Evolutionary conservation across 768 basidiomycete species (phyloP), one percentile per base, ranked within the genome.

Genomic region (Gloeopeniophorella convolvens): DNA sequence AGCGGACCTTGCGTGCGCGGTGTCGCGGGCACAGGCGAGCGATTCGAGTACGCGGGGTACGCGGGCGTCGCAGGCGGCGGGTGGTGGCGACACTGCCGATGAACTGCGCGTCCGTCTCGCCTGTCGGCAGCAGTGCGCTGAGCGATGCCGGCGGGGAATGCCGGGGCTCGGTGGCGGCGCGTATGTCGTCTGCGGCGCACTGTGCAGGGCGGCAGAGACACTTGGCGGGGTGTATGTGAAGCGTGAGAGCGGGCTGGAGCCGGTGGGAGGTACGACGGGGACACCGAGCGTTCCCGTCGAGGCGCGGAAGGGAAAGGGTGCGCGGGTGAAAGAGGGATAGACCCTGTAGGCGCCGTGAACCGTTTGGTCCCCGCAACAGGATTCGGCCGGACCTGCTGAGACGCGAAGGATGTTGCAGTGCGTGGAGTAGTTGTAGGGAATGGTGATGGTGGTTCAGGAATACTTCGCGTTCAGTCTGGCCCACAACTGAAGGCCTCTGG

Each of bases 391-490:
- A 60, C 35, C 27, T 41, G 62, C 52, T 20, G 63, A 45, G 46
- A 66, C 30, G 54, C 51, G 21, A 60, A 54, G 24, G 34, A 59
- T 34, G 42, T 54, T 39, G 58, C 32, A 16, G 50, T 42, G 28
- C 39, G 55, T 13, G 55, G 55, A 15, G 53, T 52, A 9, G 37
- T n/a, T 11, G 45, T 16, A 1, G 87, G 89, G 65, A 90, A 91
- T 0, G 89, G 89, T 0, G 89, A 87, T 2, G 87, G 74, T 9
- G 87, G 89, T 49, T 86, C 83, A 0, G 86, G 87, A 88, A 72
- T 7, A 72, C 77, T 60, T 78, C 56, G 66, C 62, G 60, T 1
- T 60, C 63, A 33, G 72, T 68, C 10, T 65, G 21, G 18, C 28
- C 51, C 2, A 65, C 46, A 10, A 60, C 42, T 6, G 43, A 33